These are phyloP conservation scores for Fusarium begoniae DNA, from an alignment of 2,329 filamentous ascomycete genomes.

Conservation along the genomic window DNA sequence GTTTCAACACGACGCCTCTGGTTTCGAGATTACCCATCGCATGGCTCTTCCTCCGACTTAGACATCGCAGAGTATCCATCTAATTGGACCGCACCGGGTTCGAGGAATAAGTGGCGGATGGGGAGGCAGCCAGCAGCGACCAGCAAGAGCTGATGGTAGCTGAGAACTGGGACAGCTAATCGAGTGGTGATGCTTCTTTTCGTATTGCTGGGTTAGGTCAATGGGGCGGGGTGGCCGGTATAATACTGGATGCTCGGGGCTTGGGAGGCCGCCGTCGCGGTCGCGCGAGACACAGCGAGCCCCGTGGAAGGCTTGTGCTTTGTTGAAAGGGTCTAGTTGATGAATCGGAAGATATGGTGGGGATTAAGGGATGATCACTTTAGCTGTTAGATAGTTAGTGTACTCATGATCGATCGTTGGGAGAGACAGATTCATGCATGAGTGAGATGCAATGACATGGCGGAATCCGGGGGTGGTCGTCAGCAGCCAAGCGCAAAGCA, in stretches of 20 bases:
- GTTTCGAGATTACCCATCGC: slow-evolving; percentile 32
- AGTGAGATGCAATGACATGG: slow-evolving; percentile 23
- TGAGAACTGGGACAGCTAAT: slow-evolving; percentile 19
- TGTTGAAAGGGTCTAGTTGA: slow-evolving; percentile 5
- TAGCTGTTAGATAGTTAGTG: neutral
- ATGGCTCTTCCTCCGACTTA: slow-evolving; percentile 37
- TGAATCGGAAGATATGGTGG: slow-evolving; percentile 8
- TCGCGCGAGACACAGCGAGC: slow-evolving; percentile 26
- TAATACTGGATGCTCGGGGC: slow-evolving; percentile 15
- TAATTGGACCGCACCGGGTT: slow-evolving; percentile 19
- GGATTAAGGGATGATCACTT: slow-evolving; percentile 17
- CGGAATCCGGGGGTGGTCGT: slow-evolving; percentile 31
- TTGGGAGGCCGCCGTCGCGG: slow-evolving; percentile 43
- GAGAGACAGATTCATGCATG: slow-evolving; percentile 15
- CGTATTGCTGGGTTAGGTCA: slow-evolving; percentile 21
- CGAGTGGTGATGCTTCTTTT: slow-evolving; percentile 19
- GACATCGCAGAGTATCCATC: slow-evolving; percentile 35
- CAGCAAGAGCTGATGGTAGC: slow-evolving; percentile 32
- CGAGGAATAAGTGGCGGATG: slow-evolving; percentile 17
- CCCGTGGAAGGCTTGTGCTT: slow-evolving; percentile 31
- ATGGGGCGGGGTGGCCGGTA: slow-evolving; percentile 33
- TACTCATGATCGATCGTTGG: slow-evolving; percentile 35
- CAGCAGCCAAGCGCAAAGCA: slow-evolving; percentile 12
- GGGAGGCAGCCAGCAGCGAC: slow-evolving; percentile 31
- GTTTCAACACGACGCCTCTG: slow-evolving; percentile 37